Evolutionary conservation across 2,329 filamentous ascomycete species (phyloP).

Genomic region (Helminthosporium solani): DNA sequence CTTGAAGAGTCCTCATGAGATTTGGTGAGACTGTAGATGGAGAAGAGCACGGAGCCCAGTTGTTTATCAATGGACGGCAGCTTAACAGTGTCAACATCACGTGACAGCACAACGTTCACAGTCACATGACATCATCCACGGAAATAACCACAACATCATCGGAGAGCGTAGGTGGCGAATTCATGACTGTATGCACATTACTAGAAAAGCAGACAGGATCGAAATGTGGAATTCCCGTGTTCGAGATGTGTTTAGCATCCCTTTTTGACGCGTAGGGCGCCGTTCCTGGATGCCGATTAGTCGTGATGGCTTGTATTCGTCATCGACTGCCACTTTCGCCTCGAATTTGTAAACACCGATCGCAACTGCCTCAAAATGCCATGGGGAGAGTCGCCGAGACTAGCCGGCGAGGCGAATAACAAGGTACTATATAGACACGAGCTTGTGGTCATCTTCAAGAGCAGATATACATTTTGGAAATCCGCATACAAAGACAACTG

Average conservation of each 20-base stretch:
- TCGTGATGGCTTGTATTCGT: conserved; percentile 1
- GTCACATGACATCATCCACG: no score
- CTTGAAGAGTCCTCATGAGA: no score
- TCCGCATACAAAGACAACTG: background rate
- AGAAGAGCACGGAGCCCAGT: no score
- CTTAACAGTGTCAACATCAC: no score
- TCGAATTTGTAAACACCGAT: background rate
- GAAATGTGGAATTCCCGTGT: background rate
- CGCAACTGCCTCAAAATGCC: background rate
- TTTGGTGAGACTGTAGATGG: no score
- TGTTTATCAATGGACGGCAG: no score
- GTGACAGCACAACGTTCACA: no score
- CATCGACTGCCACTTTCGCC: conserved; percentile 1
- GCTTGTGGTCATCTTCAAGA: no score
- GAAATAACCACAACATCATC: no score
- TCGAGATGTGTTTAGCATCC: background rate
- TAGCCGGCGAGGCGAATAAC: conserved; percentile 3
- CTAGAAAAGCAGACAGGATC: background rate
- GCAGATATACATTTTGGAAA: background rate
- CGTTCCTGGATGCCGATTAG: conserved; percentile 7
- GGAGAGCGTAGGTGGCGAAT: no score
- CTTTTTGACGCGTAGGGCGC: background rate
- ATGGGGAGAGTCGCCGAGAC: conserved; percentile 2
- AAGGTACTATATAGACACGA: conserved; percentile 11
- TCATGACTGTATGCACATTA: background rate